Conservation (phyloP, 2,329 filamentous ascomycete genomes). For the Colletotrichum australisinense region DNA sequence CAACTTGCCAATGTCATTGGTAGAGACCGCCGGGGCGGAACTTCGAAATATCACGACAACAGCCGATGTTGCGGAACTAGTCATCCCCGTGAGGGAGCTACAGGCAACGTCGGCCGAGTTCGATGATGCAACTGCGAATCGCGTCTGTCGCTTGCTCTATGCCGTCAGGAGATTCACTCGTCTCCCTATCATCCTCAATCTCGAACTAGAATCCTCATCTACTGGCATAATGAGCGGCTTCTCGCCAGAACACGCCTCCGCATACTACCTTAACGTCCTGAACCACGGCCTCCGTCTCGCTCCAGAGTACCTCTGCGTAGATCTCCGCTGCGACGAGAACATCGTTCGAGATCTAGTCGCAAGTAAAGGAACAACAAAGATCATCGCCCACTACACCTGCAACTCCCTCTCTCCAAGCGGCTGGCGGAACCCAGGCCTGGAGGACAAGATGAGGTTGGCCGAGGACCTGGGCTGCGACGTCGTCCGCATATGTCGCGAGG, state of each 20-base stretch:
- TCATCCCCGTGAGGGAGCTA: conserved; percentile 47
- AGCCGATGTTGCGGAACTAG: conserved; percentile 74
- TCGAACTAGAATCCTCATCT: conserved; percentile 44
- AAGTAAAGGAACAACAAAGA: conserved; percentile 65
- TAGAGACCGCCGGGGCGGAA: conserved; percentile 65
- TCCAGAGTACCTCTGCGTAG: conserved; percentile 72
- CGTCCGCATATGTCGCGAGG: conserved; percentile 69
- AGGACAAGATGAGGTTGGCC: conserved; percentile 67
- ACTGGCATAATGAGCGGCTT: neutral
- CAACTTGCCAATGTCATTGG: conserved; percentile 68
- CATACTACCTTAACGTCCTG: conserved; percentile 65
- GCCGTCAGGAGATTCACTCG: conserved; percentile 71
- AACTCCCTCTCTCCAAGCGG: conserved; percentile 50
- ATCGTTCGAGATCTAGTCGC: conserved; percentile 61
- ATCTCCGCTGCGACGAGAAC: conserved; percentile 66
- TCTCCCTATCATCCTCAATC: conserved; percentile 66
- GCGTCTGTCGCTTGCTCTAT: conserved; percentile 68
- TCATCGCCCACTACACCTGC: conserved; percentile 68
- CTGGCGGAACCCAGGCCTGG: conserved; percentile 68
- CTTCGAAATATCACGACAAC: conserved; percentile 74
- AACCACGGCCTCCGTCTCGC: conserved; percentile 70
- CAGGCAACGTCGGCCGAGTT: conserved; percentile 41
- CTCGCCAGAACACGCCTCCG: conserved; percentile 39
- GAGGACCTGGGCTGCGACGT: conserved; percentile 69
- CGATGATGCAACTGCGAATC: conserved; percentile 49